Percentiles rank a stretch among this genome's conserved stretches.
phyloP scores from a whole-genome alignment of 2,329 filamentous ascomycete species.

The Elsinoe batatas region DNA sequence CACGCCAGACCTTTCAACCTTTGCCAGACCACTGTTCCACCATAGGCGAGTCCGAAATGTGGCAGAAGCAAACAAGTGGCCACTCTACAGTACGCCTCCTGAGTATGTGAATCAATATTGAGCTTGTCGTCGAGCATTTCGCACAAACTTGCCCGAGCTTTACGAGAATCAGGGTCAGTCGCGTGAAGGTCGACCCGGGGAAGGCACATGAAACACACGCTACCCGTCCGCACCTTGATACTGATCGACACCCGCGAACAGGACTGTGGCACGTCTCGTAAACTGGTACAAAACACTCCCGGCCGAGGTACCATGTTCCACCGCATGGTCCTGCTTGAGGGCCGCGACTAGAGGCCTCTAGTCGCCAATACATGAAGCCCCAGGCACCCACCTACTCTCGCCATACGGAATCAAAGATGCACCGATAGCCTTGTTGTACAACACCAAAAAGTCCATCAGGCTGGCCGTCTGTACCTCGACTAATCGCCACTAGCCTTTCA shows the following conservation, averaged over 20 bases:
- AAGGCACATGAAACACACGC: conserved; percentile 12
- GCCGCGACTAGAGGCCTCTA: conserved; percentile 6
- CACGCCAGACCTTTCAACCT: not conserved
- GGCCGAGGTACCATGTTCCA: conserved; percentile 8
- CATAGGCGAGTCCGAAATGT: conserved; percentile 4
- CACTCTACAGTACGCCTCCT: not conserved
- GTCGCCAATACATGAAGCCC: conserved; percentile 2
- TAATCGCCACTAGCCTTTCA: conserved; percentile 11
- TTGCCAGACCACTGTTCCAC: not conserved
- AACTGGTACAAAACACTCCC: conserved; percentile 8
- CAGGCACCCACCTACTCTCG: not conserved
- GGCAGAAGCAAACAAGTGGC: conserved; percentile 8
- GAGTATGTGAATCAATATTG: conserved; percentile 4
- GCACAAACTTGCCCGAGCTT: conserved; percentile 10
- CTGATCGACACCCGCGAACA: conserved; percentile 3
- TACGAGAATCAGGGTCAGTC: conserved; percentile 10
- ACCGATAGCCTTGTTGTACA: conserved; percentile 4
- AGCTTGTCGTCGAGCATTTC: not conserved
- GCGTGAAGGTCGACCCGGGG: conserved; percentile 1
- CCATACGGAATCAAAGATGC: not conserved
- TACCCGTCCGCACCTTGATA: conserved; percentile 7
- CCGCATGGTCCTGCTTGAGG: conserved; percentile 1
- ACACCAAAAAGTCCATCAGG: not conserved
- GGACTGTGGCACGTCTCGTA: not conserved
- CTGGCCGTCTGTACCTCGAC: not conserved